These are phyloP conservation scores for Mucor sp. DNA, from an alignment of 371 early-diverging fungal species.

Conservation along the genomic window DNA sequence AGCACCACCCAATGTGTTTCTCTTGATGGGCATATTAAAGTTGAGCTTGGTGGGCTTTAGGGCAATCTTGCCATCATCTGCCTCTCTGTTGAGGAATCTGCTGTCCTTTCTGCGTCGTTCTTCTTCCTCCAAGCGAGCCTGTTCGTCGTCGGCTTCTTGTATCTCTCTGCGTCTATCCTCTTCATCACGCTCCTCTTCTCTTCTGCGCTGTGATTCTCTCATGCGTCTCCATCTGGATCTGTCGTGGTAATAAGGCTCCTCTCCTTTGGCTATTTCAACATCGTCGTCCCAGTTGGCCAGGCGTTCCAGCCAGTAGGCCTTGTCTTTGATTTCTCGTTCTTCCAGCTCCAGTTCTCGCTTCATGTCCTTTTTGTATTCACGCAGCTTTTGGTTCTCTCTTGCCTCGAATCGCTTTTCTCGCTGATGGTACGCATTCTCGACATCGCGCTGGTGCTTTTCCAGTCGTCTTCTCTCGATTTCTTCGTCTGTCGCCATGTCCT, in stretches of 20 bases:
- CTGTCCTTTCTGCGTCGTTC: constrained; percentile 29
- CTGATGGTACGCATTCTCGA: constrained; percentile 68
- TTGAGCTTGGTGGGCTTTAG: constrained; percentile 52
- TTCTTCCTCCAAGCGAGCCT: constrained; percentile 38
- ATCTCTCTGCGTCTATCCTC: constrained; percentile 65
- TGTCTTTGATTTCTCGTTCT: constrained; percentile 45
- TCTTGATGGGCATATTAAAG: constrained; percentile 47
- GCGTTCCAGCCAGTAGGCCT: constrained; percentile 52
- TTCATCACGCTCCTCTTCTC: constrained; percentile 74
- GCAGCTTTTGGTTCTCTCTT: constrained; percentile 55
- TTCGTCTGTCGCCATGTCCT: constrained; percentile 53
- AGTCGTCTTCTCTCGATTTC: constrained; percentile 67
- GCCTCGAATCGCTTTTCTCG: constrained; percentile 70
- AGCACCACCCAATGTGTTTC: constrained; percentile 49
- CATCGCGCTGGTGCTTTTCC: constrained; percentile 67
- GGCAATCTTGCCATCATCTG: constrained; percentile 40
- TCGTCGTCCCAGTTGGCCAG: constrained; percentile 80
- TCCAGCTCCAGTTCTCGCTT: constrained; percentile 54
- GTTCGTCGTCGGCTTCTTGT: constrained; percentile 54
- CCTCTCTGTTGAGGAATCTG: constrained; percentile 31
- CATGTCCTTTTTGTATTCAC: constrained; percentile 56
- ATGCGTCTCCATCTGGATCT: constrained; percentile 73
- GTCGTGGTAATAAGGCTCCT: constrained; percentile 73
- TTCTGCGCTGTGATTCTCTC: constrained; percentile 60
- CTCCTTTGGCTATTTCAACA: constrained; percentile 60